Percentiles rank a stretch among this genome's conserved stretches.
Conservation (phyloP, 2,329 filamentous ascomycete genomes). For the Colletotrichum chrysophilum region DNA sequence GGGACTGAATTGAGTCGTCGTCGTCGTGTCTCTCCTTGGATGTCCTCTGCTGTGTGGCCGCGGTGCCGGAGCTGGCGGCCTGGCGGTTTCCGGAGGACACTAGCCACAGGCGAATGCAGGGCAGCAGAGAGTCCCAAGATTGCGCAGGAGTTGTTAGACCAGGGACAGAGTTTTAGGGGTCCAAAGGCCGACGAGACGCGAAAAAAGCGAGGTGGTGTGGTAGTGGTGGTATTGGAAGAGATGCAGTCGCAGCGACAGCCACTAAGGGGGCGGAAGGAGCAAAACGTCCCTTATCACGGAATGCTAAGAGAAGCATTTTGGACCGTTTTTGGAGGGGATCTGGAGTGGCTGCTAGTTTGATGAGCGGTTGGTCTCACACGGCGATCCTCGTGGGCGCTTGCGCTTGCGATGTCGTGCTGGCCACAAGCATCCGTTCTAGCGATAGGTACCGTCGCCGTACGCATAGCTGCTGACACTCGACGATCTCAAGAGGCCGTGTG, state of each 20-base stretch:
- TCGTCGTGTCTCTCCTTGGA: background rate
- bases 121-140: background rate
- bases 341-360: slow-evolving; percentile 6
- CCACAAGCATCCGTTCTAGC: background rate
- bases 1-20: background rate
- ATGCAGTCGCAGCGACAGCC: background rate
- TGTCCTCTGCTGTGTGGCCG: background rate
- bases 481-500: background rate
- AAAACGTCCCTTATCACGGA: slow-evolving; percentile 2
- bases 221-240: background rate
- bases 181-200: background rate
- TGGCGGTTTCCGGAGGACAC: background rate
- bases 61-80: background rate
- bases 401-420: background rate
- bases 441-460: background rate
- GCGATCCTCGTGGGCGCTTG: background rate
- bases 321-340: background rate
- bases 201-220: background rate
- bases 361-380: slow-evolving; percentile 10
- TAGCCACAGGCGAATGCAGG: background rate
- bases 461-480: background rate
- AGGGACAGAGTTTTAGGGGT: slow-evolving; percentile 1
- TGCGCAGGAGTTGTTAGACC: background rate
- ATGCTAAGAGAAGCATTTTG: background rate
- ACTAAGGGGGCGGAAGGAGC: background rate